These are phyloP conservation scores for Capronia americana DNA, from an alignment of 2,329 filamentous ascomycete species.

Conservation along the genomic window DNA sequence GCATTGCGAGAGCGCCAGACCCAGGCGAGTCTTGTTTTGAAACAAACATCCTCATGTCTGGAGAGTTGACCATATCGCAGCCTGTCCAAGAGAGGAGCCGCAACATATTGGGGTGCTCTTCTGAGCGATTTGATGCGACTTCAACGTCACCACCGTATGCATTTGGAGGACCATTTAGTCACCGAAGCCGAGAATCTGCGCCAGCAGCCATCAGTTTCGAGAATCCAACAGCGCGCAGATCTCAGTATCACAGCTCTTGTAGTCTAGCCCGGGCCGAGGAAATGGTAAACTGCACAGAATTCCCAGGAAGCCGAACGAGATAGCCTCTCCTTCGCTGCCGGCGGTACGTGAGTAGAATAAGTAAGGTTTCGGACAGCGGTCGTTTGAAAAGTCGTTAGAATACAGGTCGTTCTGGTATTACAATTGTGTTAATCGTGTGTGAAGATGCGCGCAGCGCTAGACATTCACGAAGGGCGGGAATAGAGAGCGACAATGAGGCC, in stretches of 20 bases:
- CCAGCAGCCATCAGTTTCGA: conserved; percentile 31
- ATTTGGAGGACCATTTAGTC: conserved; percentile 33
- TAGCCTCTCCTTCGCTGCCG: not conserved
- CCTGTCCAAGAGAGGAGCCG: conserved; percentile 56
- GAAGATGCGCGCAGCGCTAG: conserved; percentile 35
- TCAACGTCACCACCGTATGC: conserved; percentile 19
- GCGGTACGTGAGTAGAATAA: conserved; percentile 8
- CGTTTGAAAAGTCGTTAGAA: conserved; percentile 11
- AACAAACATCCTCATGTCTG: conserved; percentile 54
- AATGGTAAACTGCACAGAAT: not conserved
- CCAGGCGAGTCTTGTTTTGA: conserved; percentile 43
- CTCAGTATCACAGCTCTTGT: not conserved
- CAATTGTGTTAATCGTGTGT: conserved; percentile 26
- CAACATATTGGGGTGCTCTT: conserved; percentile 49
- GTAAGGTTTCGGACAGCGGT: conserved; percentile 8
- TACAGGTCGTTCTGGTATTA: conserved; percentile 25
- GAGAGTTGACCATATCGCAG: conserved; percentile 53
- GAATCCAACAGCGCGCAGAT: not conserved
- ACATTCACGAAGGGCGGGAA: conserved; percentile 23
- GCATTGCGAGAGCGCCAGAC: conserved; percentile 22
- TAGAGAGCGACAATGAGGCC: conserved; percentile 21
- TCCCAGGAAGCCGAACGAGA: not conserved
- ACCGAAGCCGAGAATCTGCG: conserved; percentile 23
- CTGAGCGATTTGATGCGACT: conserved; percentile 16
- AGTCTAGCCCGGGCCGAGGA: not conserved